Conservation (phyloP, 2,329 filamentous ascomycete genomes). For the Cytospora schulzeri region DNA sequence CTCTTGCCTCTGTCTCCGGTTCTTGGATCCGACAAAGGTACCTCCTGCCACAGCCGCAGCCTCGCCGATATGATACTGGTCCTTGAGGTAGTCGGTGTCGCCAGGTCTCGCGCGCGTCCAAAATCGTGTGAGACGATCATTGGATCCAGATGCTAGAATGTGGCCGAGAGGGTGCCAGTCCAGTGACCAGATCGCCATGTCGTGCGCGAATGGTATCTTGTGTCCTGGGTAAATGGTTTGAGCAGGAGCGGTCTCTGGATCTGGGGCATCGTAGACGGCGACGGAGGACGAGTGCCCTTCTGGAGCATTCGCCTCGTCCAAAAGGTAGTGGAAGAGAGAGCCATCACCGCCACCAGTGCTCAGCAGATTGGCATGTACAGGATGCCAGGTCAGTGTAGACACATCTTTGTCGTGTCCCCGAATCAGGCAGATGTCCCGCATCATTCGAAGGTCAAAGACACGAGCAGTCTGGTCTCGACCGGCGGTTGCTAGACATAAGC, state of each 20-base stretch:
- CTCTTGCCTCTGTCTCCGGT: slow-evolving; percentile 78
- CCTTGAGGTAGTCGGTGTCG: slow-evolving; percentile 80
- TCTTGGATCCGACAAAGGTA: slow-evolving; percentile 84
- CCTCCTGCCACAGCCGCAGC: slow-evolving; percentile 90
- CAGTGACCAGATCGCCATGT: slow-evolving; percentile 95
- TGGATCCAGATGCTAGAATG: slow-evolving; percentile 91
- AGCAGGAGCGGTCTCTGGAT: slow-evolving; percentile 76
- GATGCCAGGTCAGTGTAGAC: slow-evolving; percentile 90
- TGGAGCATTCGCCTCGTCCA: slow-evolving; percentile 90
- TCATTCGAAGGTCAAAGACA: slow-evolving; percentile 94
- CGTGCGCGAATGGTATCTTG: slow-evolving; percentile 82
- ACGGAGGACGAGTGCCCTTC: slow-evolving; percentile 69
- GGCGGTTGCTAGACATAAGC: slow-evolving; percentile 84
- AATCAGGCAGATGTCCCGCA: slow-evolving; percentile 93
- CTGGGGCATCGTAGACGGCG: slow-evolving; percentile 82
- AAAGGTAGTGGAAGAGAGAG: slow-evolving; percentile 88
- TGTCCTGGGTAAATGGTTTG: slow-evolving; percentile 94
- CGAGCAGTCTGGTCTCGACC: slow-evolving; percentile 91
- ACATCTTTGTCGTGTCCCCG: slow-evolving; percentile 97
- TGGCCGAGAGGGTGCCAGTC: slow-evolving; percentile 98
- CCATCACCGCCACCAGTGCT: slow-evolving; percentile 91
- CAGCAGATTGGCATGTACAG: slow-evolving; percentile 83
- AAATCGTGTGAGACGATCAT: slow-evolving; percentile 94
- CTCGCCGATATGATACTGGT: slow-evolving; percentile 94
- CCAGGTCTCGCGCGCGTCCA: slow-evolving; percentile 92